Base-by-base conservation (phyloP, 2,329 filamentous ascomycete genomes). In the Aspergillus unguis region DNA sequence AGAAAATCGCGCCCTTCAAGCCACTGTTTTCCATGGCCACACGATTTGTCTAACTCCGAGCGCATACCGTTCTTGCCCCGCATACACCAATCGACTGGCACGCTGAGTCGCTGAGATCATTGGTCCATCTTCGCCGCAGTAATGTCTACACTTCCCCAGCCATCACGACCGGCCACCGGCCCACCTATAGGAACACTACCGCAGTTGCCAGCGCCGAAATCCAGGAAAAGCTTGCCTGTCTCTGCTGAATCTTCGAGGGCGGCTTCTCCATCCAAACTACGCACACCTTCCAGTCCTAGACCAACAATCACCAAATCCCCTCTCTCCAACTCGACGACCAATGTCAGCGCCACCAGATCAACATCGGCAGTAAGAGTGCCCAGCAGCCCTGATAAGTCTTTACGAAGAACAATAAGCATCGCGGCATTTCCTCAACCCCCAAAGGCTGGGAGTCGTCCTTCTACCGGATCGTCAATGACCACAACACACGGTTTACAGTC, bases 361-460 rank as follows among this genome's bases (percentile, higher is more conserved):
- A 71, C 78, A 5, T 78, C 83, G 6, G 77, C 76, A 33, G 73
- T 84, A 10, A 85, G 82, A 56, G 76, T 76, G 4, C 63, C 77
- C 9, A 68, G 68, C 36, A 75, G 75, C 31, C 76, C 82, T 4
- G 83, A 84, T 27, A 92, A 86, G 70, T 84, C 85, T 1, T 73
- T 96, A 50, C 85, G 91, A 57, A 95, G 95, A 73, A 88, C 88
- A 1, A 87, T 95, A 65, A 96, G 92, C 78, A 95, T 96, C 65
- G 92, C 92, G 67, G 86, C 90, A 1, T 96, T 97, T 66, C 92
- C 92, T 29, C 88, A 95, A 59, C 92, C 92, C 10, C 92, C 92
- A 10, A 85, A 85, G 60, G 83, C 85, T 44, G 80, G 81, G 49
- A 79, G 74, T 75, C 62, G 90, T 80, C 72, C 76, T 84, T 52